Base-by-base conservation (phyloP, 148 eudicot species). In the Oxyria digyna region DNA sequence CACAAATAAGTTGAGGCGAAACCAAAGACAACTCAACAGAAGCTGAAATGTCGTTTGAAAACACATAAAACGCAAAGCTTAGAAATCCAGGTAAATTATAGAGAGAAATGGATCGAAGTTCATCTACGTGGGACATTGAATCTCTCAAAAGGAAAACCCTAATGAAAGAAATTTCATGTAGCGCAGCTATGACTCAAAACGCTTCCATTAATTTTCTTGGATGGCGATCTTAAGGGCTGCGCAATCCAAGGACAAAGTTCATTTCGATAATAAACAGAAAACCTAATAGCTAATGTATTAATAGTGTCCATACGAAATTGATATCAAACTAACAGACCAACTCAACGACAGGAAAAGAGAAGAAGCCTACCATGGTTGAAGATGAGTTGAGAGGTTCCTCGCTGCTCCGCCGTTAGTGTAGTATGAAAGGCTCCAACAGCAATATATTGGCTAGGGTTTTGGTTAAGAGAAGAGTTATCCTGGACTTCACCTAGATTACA, bases 221-320 rank as follows among this genome's bases (percentile, higher is more conserved):
- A 90, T 87, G 96, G 88, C 92, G 90, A 85, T 87, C 89, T 85
- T 89, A 89, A 89, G 91, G 96, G 96, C 89, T 66, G 83, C 91
- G 85, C 91, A 31, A 59, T 29, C 62, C 33, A 26, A 55, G 6
- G 24, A 10, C 49, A 5, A 23, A 52, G 8, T 52, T 24, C 14
- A 52, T 29, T 52, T 23, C 21, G 15, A 52, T 11, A 24, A 24
- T 15, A 52, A n/a, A 21, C 23, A 23, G 62, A 49, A 8, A 52
- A 24, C 15, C 62, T 52, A 4, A 0, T 1, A 52, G 23, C 62
- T 21, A 52, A 24, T 9, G 14, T 21, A 6, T 2, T n/a, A n/a
- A n/a, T 8, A 52, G 6, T 12, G 31, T 52, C 23, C 26, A 8
- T 50, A 48, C 23, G 3, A 46, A n/a, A n/a, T 23, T 48, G 23